phyloP scores from a whole-genome alignment of 2,329 filamentous ascomycete genomes.

The Diplodia scrobiculata region DNA sequence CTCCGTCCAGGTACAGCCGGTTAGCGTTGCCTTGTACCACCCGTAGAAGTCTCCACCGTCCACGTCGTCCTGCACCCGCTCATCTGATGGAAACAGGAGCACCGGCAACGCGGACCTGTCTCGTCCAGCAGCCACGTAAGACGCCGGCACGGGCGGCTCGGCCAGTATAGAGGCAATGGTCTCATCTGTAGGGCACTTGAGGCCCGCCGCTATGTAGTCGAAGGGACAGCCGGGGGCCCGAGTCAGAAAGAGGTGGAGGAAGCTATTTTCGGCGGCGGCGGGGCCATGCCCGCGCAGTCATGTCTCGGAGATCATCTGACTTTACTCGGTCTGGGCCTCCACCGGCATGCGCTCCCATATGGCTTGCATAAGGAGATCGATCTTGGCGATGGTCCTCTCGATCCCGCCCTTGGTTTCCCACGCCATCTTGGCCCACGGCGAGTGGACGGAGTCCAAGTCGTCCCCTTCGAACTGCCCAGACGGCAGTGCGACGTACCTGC shows the following conservation, averaged over 20 bases:
- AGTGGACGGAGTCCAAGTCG: background rate
- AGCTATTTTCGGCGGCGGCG: background rate
- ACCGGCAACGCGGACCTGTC: background rate
- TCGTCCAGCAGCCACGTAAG: background rate
- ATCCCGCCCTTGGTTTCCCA: slow-evolving; percentile 1
- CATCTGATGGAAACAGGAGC: slow-evolving; percentile 24
- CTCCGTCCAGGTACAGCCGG: slow-evolving; percentile 15
- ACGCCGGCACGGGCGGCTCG: background rate
- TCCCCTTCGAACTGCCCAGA: background rate
- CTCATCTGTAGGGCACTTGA: slow-evolving; percentile 7
- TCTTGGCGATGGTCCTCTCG: background rate
- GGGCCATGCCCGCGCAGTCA: background rate
- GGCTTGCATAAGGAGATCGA: slow-evolving; percentile 21
- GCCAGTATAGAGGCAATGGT: background rate
- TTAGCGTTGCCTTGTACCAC: slow-evolving; percentile 1
- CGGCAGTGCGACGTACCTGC: slow-evolving; percentile 1
- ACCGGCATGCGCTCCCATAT: slow-evolving; percentile 1
- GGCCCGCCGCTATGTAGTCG: slow-evolving; percentile 22
- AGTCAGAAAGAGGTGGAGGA: slow-evolving; percentile 14
- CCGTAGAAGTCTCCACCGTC: slow-evolving; percentile 5
- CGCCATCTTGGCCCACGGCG: slow-evolving; percentile 13
- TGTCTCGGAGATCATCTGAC: slow-evolving; percentile 8
- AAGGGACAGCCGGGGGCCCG: slow-evolving; percentile 12
- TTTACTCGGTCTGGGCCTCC: slow-evolving; percentile 1
- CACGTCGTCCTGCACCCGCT: background rate